These are phyloP conservation scores for Colletotrichum siamense DNA, from an alignment of 2,329 filamentous ascomycete species.

Conservation along the genomic window DNA sequence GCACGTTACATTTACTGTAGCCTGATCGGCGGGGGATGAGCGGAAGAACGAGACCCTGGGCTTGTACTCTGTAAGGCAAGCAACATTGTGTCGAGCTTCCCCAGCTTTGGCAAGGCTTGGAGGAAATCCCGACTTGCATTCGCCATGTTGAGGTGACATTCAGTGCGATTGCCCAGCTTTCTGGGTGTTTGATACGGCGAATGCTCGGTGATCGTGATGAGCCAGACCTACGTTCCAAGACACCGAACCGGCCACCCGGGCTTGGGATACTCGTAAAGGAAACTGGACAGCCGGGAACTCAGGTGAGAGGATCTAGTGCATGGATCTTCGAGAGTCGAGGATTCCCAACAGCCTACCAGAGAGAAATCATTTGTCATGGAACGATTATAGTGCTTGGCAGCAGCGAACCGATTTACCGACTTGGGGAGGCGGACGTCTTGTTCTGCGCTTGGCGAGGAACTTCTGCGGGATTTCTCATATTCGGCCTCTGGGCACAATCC, in stretches of 20 bases:
- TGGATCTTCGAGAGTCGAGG: not conserved
- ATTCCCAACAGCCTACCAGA: not conserved
- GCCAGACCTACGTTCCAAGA: not conserved
- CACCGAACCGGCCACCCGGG: not conserved
- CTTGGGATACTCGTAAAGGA: not conserved
- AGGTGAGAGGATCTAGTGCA: not conserved
- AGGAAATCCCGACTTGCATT: not conserved
- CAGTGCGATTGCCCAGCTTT: not conserved
- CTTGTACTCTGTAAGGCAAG: not conserved
- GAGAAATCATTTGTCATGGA: not conserved
- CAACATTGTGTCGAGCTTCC: not conserved
- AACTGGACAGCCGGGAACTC: not conserved
- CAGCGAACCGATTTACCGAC: not conserved
- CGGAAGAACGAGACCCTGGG: not conserved
- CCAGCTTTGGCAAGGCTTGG: not conserved
- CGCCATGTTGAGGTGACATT: not conserved
- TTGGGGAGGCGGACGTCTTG: not conserved
- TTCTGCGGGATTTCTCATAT: not conserved
- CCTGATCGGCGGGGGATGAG: not conserved
- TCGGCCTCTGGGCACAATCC: not conserved
- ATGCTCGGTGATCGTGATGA: not conserved
- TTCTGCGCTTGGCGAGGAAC: not conserved
- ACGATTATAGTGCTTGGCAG: not conserved
- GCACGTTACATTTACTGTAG: conserved; percentile 6
- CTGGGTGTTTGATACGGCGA: not conserved